A percentile compares a stretch with the other conserved stretches of the same genome.
Evolutionary conservation across 2,329 filamentous ascomycete species (phyloP).

Genomic region (Ophiostoma australiae): DNA sequence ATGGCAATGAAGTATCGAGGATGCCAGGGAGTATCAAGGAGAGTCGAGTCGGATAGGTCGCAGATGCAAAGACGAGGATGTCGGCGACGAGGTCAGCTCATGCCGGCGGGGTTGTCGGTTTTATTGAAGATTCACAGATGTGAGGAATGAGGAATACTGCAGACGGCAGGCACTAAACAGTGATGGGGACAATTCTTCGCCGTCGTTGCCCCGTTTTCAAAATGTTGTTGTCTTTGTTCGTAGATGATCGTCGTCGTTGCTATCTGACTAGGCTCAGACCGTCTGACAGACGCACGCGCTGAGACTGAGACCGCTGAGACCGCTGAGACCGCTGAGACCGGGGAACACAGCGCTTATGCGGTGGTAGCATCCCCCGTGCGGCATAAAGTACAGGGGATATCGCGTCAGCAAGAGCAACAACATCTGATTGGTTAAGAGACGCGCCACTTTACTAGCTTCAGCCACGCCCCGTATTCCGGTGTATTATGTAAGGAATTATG

Average conservation of each 20-base stretch:
- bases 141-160: not conserved
- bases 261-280: not conserved
- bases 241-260: constrained; percentile 5
- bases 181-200: not conserved
- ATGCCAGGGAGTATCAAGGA: not conserved
- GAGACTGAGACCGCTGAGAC: no score
- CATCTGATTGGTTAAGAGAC: not conserved
- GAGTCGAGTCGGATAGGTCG: not conserved
- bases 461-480: not conserved
- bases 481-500: not conserved
- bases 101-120: not conserved
- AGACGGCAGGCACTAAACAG: not conserved
- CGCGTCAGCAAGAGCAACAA: not conserved
- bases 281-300: not conserved
- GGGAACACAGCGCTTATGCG: not conserved
- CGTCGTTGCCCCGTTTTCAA: constrained; percentile 8
- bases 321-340: not conserved
- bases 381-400: not conserved
- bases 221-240: constrained; percentile 1
- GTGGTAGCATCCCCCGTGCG: constrained; percentile 2
- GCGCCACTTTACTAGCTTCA: not conserved
- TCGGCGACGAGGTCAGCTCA: not conserved
- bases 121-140: not conserved
- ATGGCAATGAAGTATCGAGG: constrained; percentile 34
- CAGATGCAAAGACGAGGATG: not conserved